Evolutionary conservation across 495 filamentous ascomycete species (phyloP), one percentile per base, ranked within the genome.

Genomic region (Talaromyces liani): DNA sequence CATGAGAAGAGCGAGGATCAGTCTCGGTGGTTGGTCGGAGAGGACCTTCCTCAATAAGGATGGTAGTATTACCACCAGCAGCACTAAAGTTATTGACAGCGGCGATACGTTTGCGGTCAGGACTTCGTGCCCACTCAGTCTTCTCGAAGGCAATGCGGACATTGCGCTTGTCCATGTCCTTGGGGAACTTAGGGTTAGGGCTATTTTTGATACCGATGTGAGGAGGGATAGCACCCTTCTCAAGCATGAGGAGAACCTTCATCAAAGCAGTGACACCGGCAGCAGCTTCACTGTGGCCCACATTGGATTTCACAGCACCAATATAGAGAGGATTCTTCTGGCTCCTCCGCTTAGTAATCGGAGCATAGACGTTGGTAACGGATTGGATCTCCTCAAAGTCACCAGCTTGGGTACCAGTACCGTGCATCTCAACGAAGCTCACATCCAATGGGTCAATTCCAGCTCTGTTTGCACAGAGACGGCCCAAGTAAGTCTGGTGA

Each of bases 181-280:
- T 59, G 4, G 70, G 67, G 27, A 72, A 69, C 6, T 34, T 61
- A 0, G 62, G 68, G 55, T 82, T 81, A 31, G 83, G 73, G 24
- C 65, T 71, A 2, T 65, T 76, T 67, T 82, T 82, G 61, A 82
- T 76, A 18, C 76, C 77, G 4, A 68, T 36, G 59, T 79, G 75
- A 0, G 73, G 74, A 8, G 75, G 75, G 31, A 80, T 76, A 0
- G 53, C 54, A 20, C 71, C 65, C 29, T 75, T 67, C 14, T 71
- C 65, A 1, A 72, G 59, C 71, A 79, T 73, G 4, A 76, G 57
- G 1, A 78, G 58, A 3, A 69, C 63, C 55, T 80, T 80, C 39
- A 77, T 64, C 16, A 81, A 60, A 5, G 69, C 47, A 1, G 66
- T 61, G 0, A 73, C 61, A 1, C 75, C 77, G 1, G 77, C 62